Base-by-base conservation (phyloP, 257 asterid species). In the Jaltomata sinuosa region DNA sequence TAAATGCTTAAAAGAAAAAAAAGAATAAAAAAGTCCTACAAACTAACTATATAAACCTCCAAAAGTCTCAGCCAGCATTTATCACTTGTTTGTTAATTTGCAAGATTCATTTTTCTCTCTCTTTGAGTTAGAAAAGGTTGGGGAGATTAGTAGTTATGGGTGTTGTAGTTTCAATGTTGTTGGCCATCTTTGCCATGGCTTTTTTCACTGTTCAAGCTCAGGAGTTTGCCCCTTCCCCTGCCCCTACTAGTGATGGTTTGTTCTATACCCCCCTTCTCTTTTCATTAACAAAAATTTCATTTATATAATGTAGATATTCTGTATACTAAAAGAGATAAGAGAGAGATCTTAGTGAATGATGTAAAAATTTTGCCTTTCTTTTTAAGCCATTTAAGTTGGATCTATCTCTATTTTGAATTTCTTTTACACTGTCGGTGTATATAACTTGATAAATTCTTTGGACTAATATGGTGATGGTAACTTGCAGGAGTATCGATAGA, bases 181-280 rank as follows among this genome's bases (percentile, higher is more conserved):
- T 84, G 83, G 89, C 82, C 62, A 50, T 89, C 4, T 77, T 49
- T 18, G 84, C 81, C 31, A 21, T 81, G 11, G 9, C 84, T 9
- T 67, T 85, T 77, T 59, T 82, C 65, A 36, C 83, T 55, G 88
- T 34, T 87, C 86, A 32, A 45, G 89, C 87, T 53, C 88, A 85
- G 79, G 84, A 47, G 5, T 22, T 87, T 52, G 64, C 87, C 7
- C 90, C 91, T 83, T 86, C 91, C n/a, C 91, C 91, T 11, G 88
- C 89, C 8, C 88, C 89, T 68, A 22, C 85, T 74, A 89, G 88
- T 84, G 89, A 89, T 77, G 90, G 90, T 89, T 87, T 45, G 77
- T 42, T 34, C 22, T 21, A 19, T 11, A 42, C 49, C 9, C 72
- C 72, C 3, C 29, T 50, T 64, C 72, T 59, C 79, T 19, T 52